Percentiles rank a stretch among this genome's conserved stretches.
These are phyloP conservation scores for Penicillium sp. DNA, from an alignment of 2,329 filamentous ascomycete genomes.

Conservation along the genomic window DNA sequence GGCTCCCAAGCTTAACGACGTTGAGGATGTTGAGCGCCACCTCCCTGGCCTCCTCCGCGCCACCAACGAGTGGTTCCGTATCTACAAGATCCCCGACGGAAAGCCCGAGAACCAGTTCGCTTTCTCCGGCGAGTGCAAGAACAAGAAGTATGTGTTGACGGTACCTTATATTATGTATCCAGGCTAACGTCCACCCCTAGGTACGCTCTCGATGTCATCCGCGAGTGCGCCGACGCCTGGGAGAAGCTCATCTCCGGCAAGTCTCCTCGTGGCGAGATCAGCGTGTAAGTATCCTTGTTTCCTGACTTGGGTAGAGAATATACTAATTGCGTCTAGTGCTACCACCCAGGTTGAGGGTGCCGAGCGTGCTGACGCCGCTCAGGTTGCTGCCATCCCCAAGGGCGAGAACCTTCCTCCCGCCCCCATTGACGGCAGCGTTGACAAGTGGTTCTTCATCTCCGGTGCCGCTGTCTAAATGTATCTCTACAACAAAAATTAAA, in stretches of 20 bases:
- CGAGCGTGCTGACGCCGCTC: conserved; percentile 58
- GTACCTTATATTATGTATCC: too few relatives aligned
- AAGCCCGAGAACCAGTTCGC: conserved; percentile 99
- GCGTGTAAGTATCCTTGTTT: conserved; percentile 56
- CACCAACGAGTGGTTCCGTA: conserved; percentile 99
- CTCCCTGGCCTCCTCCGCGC: conserved; percentile 91
- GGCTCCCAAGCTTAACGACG: conserved; percentile 90
- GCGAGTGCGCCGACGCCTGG: conserved; percentile 94
- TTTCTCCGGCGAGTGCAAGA: conserved; percentile 99
- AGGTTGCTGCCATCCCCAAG: conserved; percentile 67
- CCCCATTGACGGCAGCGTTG: conserved; percentile 89
- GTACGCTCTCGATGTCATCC: conserved; percentile 92
- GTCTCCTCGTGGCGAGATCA: conserved; percentile 65
- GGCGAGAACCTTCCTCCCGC: conserved; percentile 73
- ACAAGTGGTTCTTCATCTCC: conserved; percentile 99
- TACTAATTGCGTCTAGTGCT: conserved; percentile 47
- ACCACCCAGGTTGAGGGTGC: conserved; percentile 65
- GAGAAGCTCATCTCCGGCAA: conserved; percentile 91
- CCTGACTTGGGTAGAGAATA: not conserved
- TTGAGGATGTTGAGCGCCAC: conserved; percentile 98
- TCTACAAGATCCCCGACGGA: conserved; percentile 99
- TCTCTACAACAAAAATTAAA: too few relatives aligned
- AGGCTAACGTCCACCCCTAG: too few relatives aligned
- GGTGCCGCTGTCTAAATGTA: conserved; percentile 68
- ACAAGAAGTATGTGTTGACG: too few relatives aligned